Evolutionary conservation across 495 filamentous ascomycete genomes (phyloP).

Genomic region (Penicillium chermesinum): DNA sequence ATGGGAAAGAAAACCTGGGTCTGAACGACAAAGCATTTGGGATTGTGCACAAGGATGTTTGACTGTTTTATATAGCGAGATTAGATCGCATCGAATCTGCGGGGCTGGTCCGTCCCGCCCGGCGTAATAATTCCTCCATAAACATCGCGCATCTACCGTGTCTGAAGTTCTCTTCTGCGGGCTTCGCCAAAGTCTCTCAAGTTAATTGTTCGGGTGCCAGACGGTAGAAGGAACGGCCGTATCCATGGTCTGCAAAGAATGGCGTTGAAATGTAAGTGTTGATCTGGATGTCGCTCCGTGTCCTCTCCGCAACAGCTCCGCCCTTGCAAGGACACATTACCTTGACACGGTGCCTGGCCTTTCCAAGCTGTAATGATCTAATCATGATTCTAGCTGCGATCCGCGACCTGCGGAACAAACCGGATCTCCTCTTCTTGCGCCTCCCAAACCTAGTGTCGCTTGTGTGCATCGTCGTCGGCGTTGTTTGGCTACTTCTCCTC

Average conservation of each 20-base stretch:
- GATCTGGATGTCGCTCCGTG: neutral
- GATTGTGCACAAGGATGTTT: neutral
- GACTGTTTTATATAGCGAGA: neutral
- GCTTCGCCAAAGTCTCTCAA: neutral
- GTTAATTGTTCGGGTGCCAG: slow-evolving; percentile 2
- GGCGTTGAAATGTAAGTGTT: slow-evolving; percentile 41
- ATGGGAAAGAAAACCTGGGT: neutral
- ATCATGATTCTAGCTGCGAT: slow-evolving; percentile 26
- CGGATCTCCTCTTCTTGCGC: slow-evolving; percentile 35
- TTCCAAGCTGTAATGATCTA: slow-evolving; percentile 15
- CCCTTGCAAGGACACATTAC: slow-evolving; percentile 10
- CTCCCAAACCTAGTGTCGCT: slow-evolving; percentile 58
- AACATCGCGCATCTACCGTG: slow-evolving; percentile 15
- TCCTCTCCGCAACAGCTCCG: neutral
- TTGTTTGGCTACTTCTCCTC: slow-evolving; percentile 90
- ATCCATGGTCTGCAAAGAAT: slow-evolving; percentile 26
- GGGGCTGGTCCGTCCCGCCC: slow-evolving; percentile 16
- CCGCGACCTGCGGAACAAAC: slow-evolving; percentile 44
- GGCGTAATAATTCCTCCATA: slow-evolving; percentile 23
- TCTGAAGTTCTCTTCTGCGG: slow-evolving; percentile 7
- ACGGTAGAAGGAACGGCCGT: slow-evolving; percentile 10
- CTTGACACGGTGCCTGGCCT: no score
- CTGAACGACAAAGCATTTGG: neutral
- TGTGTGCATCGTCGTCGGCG: slow-evolving; percentile 80
- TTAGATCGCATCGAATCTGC: slow-evolving; percentile 2